Base-by-base conservation (phyloP, 371 early-diverging fungal species). In the Batkoa obscura region DNA sequence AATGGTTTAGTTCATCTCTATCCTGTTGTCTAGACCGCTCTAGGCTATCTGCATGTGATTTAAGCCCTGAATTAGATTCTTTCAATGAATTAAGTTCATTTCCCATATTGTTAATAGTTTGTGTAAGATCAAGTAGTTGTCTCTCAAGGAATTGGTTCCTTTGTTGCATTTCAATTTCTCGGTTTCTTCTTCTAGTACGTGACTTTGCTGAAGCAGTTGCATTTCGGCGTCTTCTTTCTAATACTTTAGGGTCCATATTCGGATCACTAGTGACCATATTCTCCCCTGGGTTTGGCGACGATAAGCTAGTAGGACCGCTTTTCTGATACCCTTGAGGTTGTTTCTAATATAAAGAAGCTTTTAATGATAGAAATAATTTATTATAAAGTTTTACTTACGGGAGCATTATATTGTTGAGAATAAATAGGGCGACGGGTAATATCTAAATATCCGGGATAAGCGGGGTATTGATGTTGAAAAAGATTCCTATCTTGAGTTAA, bases 81-180 rank as follows among this genome's bases (percentile, higher is more conserved):
- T 23, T 23, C 23, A 23, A 23, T 23, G 23, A 23, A 23, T 23
- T 23, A 23, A 23, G 23, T 23, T 23, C 23, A 23, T 23, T 23
- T 23, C 23, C 23, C 23, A 23, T 23, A 23, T 23, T 23, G 23
- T 23, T 23, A 23, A 23, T 45, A 71, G 67, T 33, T 30, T 33
- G 50, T 31, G 33, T n/a, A 10, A 41, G 41, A 8, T 41, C 41
- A 8, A n/a, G 8, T 10, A 41, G 41, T n/a, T 41, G 41, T 41
- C 8, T n/a, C n/a, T 41, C 41, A 10, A 41, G n/a, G n/a, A 41
- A 41, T n/a, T 41, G 41, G 41, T 41, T 41, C 10, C 41, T 8
- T 41, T 41, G 41, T n/a, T 41, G 41, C 41, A 41, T 41, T 10
- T 41, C 41, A n/a, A 10, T 41, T n/a, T 41, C 41, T 10, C 41